phyloP scores from a whole-genome alignment of 2,329 filamentous ascomycete species.

The Leptosphaerulina australis region DNA sequence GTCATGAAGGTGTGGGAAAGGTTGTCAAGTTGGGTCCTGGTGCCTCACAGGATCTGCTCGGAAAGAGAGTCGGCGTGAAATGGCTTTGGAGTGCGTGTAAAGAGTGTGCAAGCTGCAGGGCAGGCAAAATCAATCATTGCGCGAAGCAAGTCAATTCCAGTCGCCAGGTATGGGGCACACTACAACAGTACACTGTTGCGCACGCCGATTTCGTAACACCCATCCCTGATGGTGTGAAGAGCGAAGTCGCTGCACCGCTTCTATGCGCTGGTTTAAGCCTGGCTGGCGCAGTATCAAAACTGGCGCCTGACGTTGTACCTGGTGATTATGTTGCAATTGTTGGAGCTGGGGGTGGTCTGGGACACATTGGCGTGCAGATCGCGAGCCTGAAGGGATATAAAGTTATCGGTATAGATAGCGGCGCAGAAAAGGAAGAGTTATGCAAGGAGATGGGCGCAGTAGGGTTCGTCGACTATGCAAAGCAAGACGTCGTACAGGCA shows the following conservation, averaged over 20 bases:
- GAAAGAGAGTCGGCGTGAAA: constrained; percentile 52
- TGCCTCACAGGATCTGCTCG: constrained; percentile 37
- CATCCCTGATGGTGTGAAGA: constrained; percentile 47
- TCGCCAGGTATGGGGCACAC: constrained; percentile 43
- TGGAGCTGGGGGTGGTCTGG: constrained; percentile 82
- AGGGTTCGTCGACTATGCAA: constrained; percentile 79
- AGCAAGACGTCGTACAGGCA: constrained; percentile 50
- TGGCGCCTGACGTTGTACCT: constrained; percentile 72
- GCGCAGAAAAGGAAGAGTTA: constrained; percentile 76
- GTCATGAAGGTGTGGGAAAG: constrained; percentile 55
- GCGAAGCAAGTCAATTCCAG: constrained; percentile 52
- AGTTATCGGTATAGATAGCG: constrained; percentile 81
- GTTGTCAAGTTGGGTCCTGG: constrained; percentile 47
- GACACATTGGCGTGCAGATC: constrained; percentile 81
- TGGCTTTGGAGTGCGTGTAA: constrained; percentile 55
- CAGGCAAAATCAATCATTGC: constrained; percentile 51
- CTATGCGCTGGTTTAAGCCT: constrained; percentile 58
- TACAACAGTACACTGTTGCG: constrained; percentile 46
- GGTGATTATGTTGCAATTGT: constrained; percentile 82
- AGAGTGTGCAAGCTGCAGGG: constrained; percentile 45
- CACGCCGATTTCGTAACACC: constrained; percentile 41
- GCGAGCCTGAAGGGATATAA: constrained; percentile 81
- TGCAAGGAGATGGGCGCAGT: constrained; percentile 72
- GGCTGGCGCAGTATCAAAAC: constrained; percentile 84
- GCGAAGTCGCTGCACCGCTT: constrained; percentile 46